Conservation (phyloP, 108 stramenopile genomes). For the Mayamaea pseudoterrestris region DNA sequence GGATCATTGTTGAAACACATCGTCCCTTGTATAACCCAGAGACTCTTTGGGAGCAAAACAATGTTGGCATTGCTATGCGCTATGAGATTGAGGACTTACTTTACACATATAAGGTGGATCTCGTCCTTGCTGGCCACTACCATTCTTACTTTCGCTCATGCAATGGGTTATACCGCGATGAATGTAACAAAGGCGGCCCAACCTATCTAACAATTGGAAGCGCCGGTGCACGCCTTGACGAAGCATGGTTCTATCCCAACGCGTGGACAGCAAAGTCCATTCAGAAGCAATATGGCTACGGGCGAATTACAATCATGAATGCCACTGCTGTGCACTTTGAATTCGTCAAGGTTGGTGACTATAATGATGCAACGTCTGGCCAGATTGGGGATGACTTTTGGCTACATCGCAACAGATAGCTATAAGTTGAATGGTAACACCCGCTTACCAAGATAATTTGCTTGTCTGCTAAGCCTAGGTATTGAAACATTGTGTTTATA, state of each 20-base stretch:
- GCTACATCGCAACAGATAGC: too few relatives aligned
- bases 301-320: constrained; percentile 36
- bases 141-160: constrained; percentile 64
- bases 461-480: too few relatives aligned
- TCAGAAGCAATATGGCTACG: constrained; percentile 27
- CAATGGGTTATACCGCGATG: constrained; percentile 35
- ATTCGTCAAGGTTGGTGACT: constrained; percentile 22
- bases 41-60: constrained; percentile 20
- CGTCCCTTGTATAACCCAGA: constrained; percentile 60
- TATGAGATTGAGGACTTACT: constrained; percentile 63
- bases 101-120: constrained; percentile 43
- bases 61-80: constrained; percentile 36
- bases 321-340: constrained; percentile 30
- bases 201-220: constrained; percentile 55
- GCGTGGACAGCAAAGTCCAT: constrained; percentile 29
- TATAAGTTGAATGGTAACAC: too few relatives aligned
- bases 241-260: constrained; percentile 10
- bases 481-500: too few relatives aligned
- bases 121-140: constrained; percentile 64
- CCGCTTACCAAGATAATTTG: too few relatives aligned
- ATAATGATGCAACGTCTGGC: too few relatives aligned
- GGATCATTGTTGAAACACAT: constrained; percentile 74
- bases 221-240: constrained; percentile 19
- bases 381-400: too few relatives aligned
- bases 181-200: constrained; percentile 42